Evolutionary conservation across 176 grass and related monocot species (phyloP), one percentile per base, ranked within the genome.

Genomic region (Avena eriantha): DNA sequence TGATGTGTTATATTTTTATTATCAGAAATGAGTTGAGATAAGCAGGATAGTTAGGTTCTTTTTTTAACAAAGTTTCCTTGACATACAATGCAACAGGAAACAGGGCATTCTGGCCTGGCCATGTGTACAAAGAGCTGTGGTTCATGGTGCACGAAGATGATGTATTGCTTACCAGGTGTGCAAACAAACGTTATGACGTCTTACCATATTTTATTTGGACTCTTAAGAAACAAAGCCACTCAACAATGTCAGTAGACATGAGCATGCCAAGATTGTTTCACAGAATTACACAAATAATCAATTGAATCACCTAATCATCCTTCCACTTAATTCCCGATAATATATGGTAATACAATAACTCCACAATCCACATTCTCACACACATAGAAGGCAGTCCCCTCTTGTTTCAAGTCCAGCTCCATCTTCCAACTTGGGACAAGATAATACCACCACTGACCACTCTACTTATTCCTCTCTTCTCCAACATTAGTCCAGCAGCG

Each of bases 1-100:
- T 13, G 54, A 48, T 49, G 10, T 75, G 23, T 48, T 84, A 22
- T 57, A 49, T 19, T 29, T 74, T 47, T 16, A 34, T 49, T 63
- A 74, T 63, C 12, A 74, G 82, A 84, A 83, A 69, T 82, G 17
- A 53, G 49, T 82, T 54, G 46, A 51, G 17, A 53, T 33, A 69
- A 54, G 64, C 63, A 79, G 34, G 34, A 53, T 53, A 53, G 63
- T 35, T 51, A 41, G 33, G 63, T 35, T 14, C 19, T 24, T 17
- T 51, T 75, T 51, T 51, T 8, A 51, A 31, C 24, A 16, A 75
- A 51, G 48, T 54, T 33, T 34, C 26, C 26, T 11, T 17, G 48
- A 54, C 47, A 22, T 24, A 81, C 29, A 5, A 64, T 80, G 58
- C 58, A 80, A 64, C 22, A 67, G 24, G 24, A 50, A 31, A 69